Conservation (phyloP, 2,329 filamentous ascomycete genomes). For the Botrytis fragariae region DNA sequence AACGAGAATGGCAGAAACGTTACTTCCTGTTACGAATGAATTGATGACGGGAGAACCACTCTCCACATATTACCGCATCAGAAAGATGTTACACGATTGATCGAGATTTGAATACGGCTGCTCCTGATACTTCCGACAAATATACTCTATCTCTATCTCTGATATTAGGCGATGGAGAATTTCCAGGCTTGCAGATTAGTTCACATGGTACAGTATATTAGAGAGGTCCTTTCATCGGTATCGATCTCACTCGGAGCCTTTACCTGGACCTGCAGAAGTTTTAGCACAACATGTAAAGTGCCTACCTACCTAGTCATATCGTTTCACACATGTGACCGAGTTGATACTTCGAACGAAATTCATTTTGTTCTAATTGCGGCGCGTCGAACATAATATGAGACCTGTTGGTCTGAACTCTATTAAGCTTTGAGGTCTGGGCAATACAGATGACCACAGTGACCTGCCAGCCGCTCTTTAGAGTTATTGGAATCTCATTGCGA, state of each 20-base stretch:
- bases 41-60: neutral
- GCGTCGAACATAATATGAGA: neutral
- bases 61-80: neutral
- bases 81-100: neutral
- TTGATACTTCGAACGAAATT: neutral
- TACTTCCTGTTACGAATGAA: neutral
- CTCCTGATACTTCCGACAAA: constrained; percentile 18
- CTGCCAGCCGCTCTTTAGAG: neutral
- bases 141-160: neutral
- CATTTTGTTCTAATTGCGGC: neutral
- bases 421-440: neutral
- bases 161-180: neutral
- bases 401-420: neutral
- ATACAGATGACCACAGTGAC: neutral
- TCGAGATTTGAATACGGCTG: neutral
- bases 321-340: constrained; percentile 27
- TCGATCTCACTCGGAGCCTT: constrained; percentile 23
- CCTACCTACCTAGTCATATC: neutral
- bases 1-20: constrained; percentile 10
- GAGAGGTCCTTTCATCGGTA: neutral
- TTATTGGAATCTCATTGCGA: neutral
- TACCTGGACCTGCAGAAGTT: constrained; percentile 24
- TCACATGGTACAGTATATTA: neutral
- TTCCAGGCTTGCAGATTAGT: neutral
- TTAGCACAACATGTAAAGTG: constrained; percentile 23